These are phyloP conservation scores for Dunaliella primolecta DNA, from an alignment of 139 green algal species.

Conservation along the genomic window DNA sequence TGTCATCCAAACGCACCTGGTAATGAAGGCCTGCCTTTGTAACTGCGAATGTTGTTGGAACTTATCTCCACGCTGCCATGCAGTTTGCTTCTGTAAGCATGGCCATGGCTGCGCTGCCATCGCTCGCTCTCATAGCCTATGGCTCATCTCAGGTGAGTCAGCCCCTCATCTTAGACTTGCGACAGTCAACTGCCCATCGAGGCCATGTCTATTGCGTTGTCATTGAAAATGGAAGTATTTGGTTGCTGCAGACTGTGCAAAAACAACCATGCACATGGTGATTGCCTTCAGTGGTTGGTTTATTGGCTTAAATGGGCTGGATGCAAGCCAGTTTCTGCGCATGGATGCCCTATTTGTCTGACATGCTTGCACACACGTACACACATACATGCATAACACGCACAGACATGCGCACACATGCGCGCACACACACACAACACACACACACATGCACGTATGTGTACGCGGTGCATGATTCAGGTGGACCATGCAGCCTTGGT, in stretches of 20 bases:
- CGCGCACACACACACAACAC: not conserved
- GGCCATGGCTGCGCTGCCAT: not conserved
- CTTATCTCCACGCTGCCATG: too few relatives aligned
- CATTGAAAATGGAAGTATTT: too few relatives aligned
- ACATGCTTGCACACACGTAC: not conserved
- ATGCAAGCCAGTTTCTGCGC: too few relatives aligned
- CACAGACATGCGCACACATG: not conserved
- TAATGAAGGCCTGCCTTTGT: too few relatives aligned
- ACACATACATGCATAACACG: not conserved
- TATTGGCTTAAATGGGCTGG: too few relatives aligned
- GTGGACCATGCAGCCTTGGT: constrained; percentile 22
- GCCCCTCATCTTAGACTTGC: not conserved
- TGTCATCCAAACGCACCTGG: too few relatives aligned
- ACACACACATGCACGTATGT: not conserved
- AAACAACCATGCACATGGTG: too few relatives aligned
- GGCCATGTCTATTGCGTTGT: too few relatives aligned
- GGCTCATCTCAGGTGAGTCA: not conserved
- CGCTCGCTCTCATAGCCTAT: not conserved
- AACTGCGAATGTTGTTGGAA: too few relatives aligned
- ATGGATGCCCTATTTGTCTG: too few relatives aligned
- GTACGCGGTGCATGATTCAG: constrained; percentile 27
- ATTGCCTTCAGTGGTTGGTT: too few relatives aligned
- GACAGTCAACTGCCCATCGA: not conserved
- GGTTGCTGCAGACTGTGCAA: too few relatives aligned
- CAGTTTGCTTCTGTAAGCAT: not conserved